Percentiles rank a stretch among this genome's conserved stretches.
These are phyloP conservation scores for Trametopsis cervina DNA, from an alignment of 768 basidiomycete species.

Conservation along the genomic window DNA sequence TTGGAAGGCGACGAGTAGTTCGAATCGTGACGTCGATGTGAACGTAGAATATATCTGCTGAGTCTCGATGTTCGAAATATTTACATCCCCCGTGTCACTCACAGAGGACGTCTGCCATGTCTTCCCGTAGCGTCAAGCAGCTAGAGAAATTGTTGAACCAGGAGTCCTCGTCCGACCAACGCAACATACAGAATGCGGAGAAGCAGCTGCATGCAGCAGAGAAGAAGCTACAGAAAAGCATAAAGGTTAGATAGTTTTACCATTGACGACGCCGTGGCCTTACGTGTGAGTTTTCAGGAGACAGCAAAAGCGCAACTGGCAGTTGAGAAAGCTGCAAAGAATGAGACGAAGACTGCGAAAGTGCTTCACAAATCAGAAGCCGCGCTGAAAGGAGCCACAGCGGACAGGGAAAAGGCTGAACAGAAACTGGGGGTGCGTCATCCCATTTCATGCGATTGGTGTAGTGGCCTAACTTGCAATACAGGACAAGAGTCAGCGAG, in stretches of 20 bases:
- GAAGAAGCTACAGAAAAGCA: slow-evolving; percentile 9
- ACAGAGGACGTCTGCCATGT: neutral
- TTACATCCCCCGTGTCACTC: too few species aligned
- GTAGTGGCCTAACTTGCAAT: too few species aligned
- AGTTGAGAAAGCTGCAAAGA: neutral
- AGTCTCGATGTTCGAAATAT: too few species aligned
- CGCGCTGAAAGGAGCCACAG: neutral
- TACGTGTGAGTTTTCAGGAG: neutral
- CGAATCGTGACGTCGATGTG: too few species aligned
- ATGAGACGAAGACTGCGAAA: slow-evolving; percentile 4
- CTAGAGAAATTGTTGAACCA: slow-evolving; percentile 9
- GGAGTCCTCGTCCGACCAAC: slow-evolving; percentile 9
- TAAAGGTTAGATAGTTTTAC: slow-evolving; percentile 8
- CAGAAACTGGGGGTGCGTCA: slow-evolving; percentile 3
- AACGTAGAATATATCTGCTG: too few species aligned
- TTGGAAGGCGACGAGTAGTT: too few species aligned
- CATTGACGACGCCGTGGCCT: neutral
- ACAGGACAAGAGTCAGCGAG: slow-evolving; percentile 7
- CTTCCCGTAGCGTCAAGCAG: slow-evolving; percentile 4
- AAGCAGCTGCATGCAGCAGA: slow-evolving; percentile 10
- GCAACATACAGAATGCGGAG: slow-evolving; percentile 3
- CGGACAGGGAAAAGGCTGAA: slow-evolving; percentile 5
- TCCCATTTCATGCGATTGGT: too few species aligned
- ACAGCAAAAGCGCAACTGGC: slow-evolving; percentile 4
- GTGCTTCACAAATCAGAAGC: neutral